These are phyloP conservation scores for Chytriomyces confervae DNA, from an alignment of 192 early-diverging fungal species.

Conservation along the genomic window DNA sequence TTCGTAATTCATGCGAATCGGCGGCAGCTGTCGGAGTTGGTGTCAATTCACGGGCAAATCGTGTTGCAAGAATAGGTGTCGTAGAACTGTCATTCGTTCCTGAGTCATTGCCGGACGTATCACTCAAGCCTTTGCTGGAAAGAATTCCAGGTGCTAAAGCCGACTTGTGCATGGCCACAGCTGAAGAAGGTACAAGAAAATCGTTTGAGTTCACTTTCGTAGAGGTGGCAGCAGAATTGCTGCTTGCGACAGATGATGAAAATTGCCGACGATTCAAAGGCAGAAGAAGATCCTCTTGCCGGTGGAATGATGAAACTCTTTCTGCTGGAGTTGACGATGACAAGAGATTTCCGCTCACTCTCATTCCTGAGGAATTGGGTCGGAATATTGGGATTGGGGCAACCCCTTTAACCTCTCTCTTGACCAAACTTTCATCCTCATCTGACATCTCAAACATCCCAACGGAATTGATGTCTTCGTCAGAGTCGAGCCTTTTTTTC, in stretches of 20 bases:
- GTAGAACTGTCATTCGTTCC: not conserved
- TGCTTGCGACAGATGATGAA: slow-evolving; percentile 29
- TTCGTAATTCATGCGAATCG: too few relatives aligned
- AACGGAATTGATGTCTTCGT: slow-evolving; percentile 2
- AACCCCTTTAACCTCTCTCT: not conserved
- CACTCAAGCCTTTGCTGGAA: too few relatives aligned
- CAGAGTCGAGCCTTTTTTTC: slow-evolving; percentile 1
- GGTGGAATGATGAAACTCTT: not conserved
- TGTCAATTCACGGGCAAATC: not conserved
- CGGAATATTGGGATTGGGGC: slow-evolving; percentile 22
- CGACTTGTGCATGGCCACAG: too few relatives aligned
- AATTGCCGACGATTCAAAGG: slow-evolving; percentile 28
- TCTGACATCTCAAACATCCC: slow-evolving; percentile 64
- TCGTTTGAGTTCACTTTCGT: too few relatives aligned
- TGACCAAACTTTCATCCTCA: slow-evolving; percentile 48
- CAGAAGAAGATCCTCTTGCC: not conserved
- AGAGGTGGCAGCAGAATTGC: not conserved
- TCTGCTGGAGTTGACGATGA: too few relatives aligned
- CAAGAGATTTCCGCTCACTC: not conserved
- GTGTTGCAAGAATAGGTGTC: slow-evolving; percentile 9
- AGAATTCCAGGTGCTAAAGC: too few relatives aligned
- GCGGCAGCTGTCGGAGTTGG: not conserved
- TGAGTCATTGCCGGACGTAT: not conserved
- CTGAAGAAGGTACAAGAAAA: too few relatives aligned
- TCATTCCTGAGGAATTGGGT: too few relatives aligned